Evolutionary conservation across 345 rosid genomes (phyloP), one percentile per base, ranked within the genome.

Genomic region (Euclidium syriacum): DNA sequence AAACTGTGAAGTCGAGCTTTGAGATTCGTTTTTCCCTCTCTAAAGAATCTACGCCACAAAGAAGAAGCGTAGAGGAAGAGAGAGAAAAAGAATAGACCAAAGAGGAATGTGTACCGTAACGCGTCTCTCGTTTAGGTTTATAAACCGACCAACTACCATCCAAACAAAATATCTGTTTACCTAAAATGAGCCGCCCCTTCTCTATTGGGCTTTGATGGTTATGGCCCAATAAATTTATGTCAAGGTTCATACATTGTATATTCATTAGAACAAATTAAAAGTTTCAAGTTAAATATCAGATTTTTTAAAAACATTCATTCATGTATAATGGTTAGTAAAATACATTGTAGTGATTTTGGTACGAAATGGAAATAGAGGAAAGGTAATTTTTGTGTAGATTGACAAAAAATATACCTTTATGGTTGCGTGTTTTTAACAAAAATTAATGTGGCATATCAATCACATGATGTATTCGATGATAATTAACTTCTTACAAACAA

Each of bases 31-130:
- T 27, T 23, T 65, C 53, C 32, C 73, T 52, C 60, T 68, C 73
- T 42, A 29, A 0, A 56, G n/a, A 56, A 52, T 69, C 73, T 60
- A 69, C 73, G 73, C 73, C 67, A 69, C 62, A 43, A 17, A 10
- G 18, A 60, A 60, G 43, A 67, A 49, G 56, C 73, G 66, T 58
- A 41, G 61, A 51, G 53, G 53, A 44, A 38, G 20, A 30, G 51
- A 58, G 68, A 59, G 52, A 66, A 23, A 27, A 3, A 42, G 10
- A 1, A 6, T 1, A 9, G 27, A n/a, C n/a, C n/a, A 27, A 9
- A 16, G 38, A 24, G 22, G 47, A 61, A 29, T 15, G 38, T 4
- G 5, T 5, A 22, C 9, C 27, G 26, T 25, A 32, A 15, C 29
- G 27, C 64, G 42, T 49, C 59, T 25, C 40, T 40, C n/a, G n/a